Base-by-base conservation (phyloP, 2,329 filamentous ascomycete genomes). In the Didymella arachidicola region DNA sequence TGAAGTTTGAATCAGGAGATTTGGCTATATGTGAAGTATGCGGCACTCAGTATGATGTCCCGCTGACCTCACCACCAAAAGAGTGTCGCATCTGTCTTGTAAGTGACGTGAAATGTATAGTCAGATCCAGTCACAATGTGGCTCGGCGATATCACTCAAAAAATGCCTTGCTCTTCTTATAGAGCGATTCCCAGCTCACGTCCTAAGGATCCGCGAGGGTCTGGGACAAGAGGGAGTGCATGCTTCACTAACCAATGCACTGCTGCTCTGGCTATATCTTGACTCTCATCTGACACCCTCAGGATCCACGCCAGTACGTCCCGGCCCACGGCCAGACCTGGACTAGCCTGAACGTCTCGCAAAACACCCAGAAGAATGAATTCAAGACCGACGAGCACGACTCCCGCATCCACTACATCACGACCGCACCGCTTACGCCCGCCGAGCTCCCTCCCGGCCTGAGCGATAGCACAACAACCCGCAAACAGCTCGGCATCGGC, bases 51-150 rank as follows among this genome's bases (percentile, higher is more conserved):
- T 91, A 83, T 74, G 85, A 87, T 43, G 79, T 80, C 2, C 71
- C 82, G 0, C 81, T 86, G 60, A 77, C 78, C 39, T 61, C 75
- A 12, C 69, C 80, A 27, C 77, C 87, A 42, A 81, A 78, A 53
- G 83, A 80, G 4, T 92, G 89, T 77, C 83, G 84, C 57, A 90
- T 92, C 62, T 93, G 90, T 77, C 89, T 92, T 73, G 89, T 91
- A 72, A 82, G 76, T 66, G 55, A 59, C 58, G 52, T 32, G 38
- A 61, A 30, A 19, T 8, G 22, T 6, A 29, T 22, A 7, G 25
- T 38, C 6, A n/a, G 42, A 55, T 27, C 25, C 38, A 26, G 2
- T 25, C 4, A 18, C 14, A 34, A 2, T 16, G 30, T 14, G 14
- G 11, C 11, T 34, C 12, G 30, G 3, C 30, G 2, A 16, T n/a